Conservation (phyloP, 2,329 filamentous ascomycete genomes). For the Curvularia eragrostidis region DNA sequence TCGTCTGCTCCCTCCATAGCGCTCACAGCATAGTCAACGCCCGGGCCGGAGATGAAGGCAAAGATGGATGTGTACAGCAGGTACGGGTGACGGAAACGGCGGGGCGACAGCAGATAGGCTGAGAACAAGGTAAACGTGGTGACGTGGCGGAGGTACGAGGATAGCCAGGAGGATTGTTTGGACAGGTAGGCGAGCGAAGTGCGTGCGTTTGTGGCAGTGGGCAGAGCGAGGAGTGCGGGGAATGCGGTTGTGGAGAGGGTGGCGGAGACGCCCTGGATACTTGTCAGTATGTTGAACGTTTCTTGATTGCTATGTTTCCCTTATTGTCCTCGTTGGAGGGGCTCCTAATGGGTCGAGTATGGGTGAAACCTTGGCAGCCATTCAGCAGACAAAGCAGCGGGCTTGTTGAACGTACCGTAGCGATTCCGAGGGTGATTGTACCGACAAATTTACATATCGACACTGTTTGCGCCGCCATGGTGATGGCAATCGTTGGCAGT, state of each 20-base stretch:
- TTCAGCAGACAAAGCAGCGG: slow-evolving; percentile 21
- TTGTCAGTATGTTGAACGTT: slow-evolving; percentile 3
- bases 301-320: neutral
- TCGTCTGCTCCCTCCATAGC: slow-evolving; percentile 32
- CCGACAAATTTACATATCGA: slow-evolving; percentile 90
- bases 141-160: slow-evolving; percentile 70
- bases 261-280: slow-evolving; percentile 78
- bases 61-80: slow-evolving; percentile 83
- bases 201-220: slow-evolving; percentile 76
- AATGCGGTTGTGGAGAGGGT: slow-evolving; percentile 79
- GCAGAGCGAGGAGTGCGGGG: slow-evolving; percentile 80
- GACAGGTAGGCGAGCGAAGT: slow-evolving; percentile 64
- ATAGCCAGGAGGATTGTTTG: slow-evolving; percentile 58
- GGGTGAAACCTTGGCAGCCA: slow-evolving; percentile 8
- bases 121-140: slow-evolving; percentile 75
- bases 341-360: neutral
- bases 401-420: slow-evolving; percentile 71
- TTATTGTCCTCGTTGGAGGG: neutral
- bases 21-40: slow-evolving; percentile 47
- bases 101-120: slow-evolving; percentile 78
- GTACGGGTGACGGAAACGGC: slow-evolving; percentile 81
- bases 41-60: slow-evolving; percentile 57
- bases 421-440: slow-evolving; percentile 83
- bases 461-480: slow-evolving; percentile 71
- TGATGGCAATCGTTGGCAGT: slow-evolving; percentile 6